Evolutionary conservation across 371 early-diverging fungal species (phyloP), one percentile per base, ranked within the genome.

Genomic region (Blastocladiella emersonii): DNA sequence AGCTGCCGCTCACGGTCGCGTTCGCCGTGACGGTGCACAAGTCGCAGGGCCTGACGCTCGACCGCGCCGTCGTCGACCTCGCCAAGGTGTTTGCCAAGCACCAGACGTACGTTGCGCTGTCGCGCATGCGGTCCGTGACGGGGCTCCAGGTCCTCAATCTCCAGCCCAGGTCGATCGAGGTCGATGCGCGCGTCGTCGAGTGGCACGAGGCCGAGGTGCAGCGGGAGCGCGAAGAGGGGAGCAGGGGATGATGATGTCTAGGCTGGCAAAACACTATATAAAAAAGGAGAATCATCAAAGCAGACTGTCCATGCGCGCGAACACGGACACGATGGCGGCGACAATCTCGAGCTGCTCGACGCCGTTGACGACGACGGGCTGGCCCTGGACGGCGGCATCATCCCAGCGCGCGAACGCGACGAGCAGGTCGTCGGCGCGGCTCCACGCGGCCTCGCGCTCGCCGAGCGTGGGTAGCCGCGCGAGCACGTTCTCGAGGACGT

Each of bases 401-500:
- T 78, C 76, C 34, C 84, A 88, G 32, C 74, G 70, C 10, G 91
- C 86, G 65, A 86, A 90, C 64, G 88, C 91, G 63, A 86, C 87
- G 78, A 95, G 78, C 63, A 93, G 67, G 61, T 90, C 91, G 68
- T 95, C 96, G 12, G 91, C 94, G 63, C 88, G 82, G 60, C 78
- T 74, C 63, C 89, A 93, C 21, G 91, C 91, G 62, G 85, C 81
- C 72, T 95, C 95, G 65, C 94, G 78, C 68, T 88, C 81, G 66
- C 85, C 85, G 56, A 85, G 73, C 32, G 30, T 30, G 30, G 53
- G 53, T 30, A 51, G 13, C 19, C 53, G 53, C 32, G 13, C 53
- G 63, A 95, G 69, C 27, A 95, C 93, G 71, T 93, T 93, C 72
- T 96, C 96, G 43, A 95, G 71, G 8, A 95, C 96, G 67, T 94